Percentiles rank a stretch among this genome's conserved stretches.
These are phyloP conservation scores for Candida awuae DNA, from an alignment of 805 yeast species.

Conservation along the genomic window DNA sequence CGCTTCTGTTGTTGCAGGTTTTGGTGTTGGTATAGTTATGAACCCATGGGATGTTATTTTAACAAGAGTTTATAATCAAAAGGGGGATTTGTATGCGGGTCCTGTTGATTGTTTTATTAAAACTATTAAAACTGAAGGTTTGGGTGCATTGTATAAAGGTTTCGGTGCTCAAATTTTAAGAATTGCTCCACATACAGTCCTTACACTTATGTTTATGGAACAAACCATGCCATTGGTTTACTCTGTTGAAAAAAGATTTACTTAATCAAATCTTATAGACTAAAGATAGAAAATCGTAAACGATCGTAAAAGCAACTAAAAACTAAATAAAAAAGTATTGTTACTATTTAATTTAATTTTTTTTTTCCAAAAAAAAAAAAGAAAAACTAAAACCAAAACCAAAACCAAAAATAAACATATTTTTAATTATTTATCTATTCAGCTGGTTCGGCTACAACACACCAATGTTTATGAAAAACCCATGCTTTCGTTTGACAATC, in stretches of 20 bases:
- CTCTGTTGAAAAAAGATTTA: conserved; percentile 29
- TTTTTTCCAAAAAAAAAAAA: not conserved
- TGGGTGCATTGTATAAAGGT: conserved; percentile 84
- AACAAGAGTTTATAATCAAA: conserved; percentile 93
- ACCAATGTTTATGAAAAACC: conserved; percentile 93
- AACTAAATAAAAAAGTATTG: not conserved
- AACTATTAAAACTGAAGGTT: conserved; percentile 79
- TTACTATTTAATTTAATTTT: not conserved
- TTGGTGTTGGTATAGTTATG: conserved; percentile 93
- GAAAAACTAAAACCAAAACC: not conserved
- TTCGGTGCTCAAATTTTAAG: conserved; percentile 88
- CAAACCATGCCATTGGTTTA: conserved; percentile 68
- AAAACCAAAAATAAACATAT: not conserved
- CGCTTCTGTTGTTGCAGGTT: conserved; percentile 72
- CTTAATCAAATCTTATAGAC: not conserved
- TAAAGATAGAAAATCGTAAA: too few relatives aligned
- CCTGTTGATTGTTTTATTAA: conserved; percentile 84
- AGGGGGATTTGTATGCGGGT: conserved; percentile 76
- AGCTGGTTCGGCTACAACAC: conserved; percentile 34
- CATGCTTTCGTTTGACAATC: conserved; percentile 89
- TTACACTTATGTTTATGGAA: conserved; percentile 91
- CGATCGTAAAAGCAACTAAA: too few relatives aligned
- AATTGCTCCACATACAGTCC: conserved; percentile 90
- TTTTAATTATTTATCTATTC: not conserved
- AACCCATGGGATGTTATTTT: conserved; percentile 95